These are phyloP conservation scores for Acer campestre DNA, from an alignment of 345 rosid species.

Conservation along the genomic window DNA sequence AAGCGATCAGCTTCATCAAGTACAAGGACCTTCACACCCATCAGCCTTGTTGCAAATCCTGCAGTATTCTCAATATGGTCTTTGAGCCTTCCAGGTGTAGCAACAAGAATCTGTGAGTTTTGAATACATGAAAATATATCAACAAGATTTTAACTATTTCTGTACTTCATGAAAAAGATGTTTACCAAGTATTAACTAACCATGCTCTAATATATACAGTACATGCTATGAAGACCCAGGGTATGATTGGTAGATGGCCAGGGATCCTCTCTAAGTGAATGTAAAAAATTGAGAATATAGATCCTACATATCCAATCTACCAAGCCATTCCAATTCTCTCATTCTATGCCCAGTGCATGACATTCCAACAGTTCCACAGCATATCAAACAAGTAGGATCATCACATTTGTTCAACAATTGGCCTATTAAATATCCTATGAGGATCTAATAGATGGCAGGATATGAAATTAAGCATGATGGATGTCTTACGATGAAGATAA, in stretches of 20 bases:
- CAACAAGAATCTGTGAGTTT: constrained; percentile 79
- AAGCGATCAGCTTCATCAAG: constrained; percentile 99
- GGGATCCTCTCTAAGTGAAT: neutral
- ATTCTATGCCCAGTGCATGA: constrained; percentile 10
- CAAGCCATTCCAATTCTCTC: neutral
- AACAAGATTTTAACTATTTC: neutral
- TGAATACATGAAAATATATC: constrained; percentile 26
- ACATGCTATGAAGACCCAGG: constrained; percentile 9
- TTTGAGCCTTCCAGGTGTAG: constrained; percentile 98
- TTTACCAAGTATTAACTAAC: neutral
- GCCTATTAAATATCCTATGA: neutral
- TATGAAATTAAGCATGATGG: neutral
- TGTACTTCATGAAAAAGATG: neutral
- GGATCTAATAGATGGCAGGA: neutral
- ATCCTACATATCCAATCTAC: neutral
- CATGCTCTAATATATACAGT: constrained; percentile 6
- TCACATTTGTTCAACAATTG: constrained; percentile 1
- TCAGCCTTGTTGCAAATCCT: constrained; percentile 90
- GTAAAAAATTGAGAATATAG: neutral
- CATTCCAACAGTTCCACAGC: constrained; percentile 11
- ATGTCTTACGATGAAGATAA: constrained; percentile 11
- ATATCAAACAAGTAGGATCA: constrained; percentile 12
- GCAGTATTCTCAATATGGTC: constrained; percentile 95
- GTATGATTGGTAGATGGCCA: neutral
- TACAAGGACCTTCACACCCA: constrained; percentile 89